Percentiles rank a stretch among this genome's conserved stretches.
Evolutionary conservation across 2,329 filamentous ascomycete genomes (phyloP).

Genomic region (Alternaria infectoria): DNA sequence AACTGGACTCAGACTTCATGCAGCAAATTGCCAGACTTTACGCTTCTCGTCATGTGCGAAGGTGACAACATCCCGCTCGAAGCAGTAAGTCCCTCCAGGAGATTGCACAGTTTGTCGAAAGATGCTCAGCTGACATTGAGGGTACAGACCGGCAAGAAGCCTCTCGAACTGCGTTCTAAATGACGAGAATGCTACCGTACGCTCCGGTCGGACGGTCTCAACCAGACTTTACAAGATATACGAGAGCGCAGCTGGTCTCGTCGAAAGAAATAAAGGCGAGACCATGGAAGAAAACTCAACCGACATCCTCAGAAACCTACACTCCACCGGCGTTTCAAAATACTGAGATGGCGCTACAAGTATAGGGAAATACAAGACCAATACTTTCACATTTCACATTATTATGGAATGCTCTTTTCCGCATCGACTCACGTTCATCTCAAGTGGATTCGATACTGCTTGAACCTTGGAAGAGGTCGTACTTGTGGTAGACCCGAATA

Average conservation of each 20-base stretch:
- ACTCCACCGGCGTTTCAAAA: neutral
- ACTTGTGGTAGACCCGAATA: constrained; percentile 7
- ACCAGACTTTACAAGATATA: constrained; percentile 25
- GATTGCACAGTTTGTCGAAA: neutral
- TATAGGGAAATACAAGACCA: no score
- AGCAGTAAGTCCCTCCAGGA: constrained; percentile 25
- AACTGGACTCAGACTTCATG: constrained; percentile 9
- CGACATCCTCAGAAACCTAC: neutral
- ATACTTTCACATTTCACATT: neutral
- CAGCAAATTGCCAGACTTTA: constrained; percentile 13
- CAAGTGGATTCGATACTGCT: constrained; percentile 11
- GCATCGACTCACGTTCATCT: constrained; percentile 13
- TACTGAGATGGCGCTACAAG: neutral
- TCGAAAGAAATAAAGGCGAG: constrained; percentile 30
- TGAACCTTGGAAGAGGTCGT: constrained; percentile 21
- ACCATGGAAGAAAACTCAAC: constrained; percentile 9
- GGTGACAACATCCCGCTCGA: constrained; percentile 36
- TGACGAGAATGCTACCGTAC: constrained; percentile 33
- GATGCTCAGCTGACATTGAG: neutral
- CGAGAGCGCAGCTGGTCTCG: neutral
- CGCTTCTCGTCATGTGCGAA: constrained; percentile 37
- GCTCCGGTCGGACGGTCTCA: constrained; percentile 32
- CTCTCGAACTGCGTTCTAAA: constrained; percentile 35
- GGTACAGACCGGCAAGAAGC: constrained; percentile 35
- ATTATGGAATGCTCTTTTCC: neutral